Evolutionary conservation across 805 yeast genomes (phyloP).

Genomic region (Nakazawaea molendinolei): DNA sequence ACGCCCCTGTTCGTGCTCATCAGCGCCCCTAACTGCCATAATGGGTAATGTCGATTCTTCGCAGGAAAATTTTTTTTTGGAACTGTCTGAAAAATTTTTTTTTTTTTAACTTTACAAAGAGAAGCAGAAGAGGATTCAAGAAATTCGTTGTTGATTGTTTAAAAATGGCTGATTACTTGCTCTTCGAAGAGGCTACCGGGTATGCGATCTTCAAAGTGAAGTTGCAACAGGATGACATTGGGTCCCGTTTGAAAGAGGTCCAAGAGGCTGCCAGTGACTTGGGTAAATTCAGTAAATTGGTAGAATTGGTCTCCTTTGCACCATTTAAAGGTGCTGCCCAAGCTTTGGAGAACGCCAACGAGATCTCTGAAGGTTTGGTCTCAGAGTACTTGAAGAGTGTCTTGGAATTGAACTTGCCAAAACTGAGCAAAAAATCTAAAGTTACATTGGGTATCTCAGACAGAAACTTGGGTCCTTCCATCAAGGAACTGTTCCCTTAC

Average conservation of each 20-base stretch:
- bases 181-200: constrained; percentile 98
- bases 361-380: constrained; percentile 93
- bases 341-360: constrained; percentile 97
- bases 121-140: neutral
- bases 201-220: constrained; percentile 93
- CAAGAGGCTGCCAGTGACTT: constrained; percentile 86
- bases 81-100: constrained; percentile 3
- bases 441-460: constrained; percentile 85
- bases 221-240: constrained; percentile 90
- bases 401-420: constrained; percentile 87
- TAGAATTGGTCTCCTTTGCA: constrained; percentile 90
- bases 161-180: constrained; percentile 77
- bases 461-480: constrained; percentile 92
- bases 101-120: neutral
- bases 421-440: constrained; percentile 58
- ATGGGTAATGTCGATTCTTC: too few relatives aligned
- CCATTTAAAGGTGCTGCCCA: constrained; percentile 99
- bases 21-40: too few relatives aligned
- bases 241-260: constrained; percentile 87
- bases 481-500: constrained; percentile 83
- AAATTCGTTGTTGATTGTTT: too few relatives aligned
- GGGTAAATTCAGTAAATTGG: constrained; percentile 81
- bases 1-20: too few relatives aligned
- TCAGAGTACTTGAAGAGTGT: constrained; percentile 87
- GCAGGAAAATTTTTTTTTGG: neutral